Evolutionary conservation across 1,284 basidiomycete species (phyloP).

Genomic region (Pseudozyma sp.): DNA sequence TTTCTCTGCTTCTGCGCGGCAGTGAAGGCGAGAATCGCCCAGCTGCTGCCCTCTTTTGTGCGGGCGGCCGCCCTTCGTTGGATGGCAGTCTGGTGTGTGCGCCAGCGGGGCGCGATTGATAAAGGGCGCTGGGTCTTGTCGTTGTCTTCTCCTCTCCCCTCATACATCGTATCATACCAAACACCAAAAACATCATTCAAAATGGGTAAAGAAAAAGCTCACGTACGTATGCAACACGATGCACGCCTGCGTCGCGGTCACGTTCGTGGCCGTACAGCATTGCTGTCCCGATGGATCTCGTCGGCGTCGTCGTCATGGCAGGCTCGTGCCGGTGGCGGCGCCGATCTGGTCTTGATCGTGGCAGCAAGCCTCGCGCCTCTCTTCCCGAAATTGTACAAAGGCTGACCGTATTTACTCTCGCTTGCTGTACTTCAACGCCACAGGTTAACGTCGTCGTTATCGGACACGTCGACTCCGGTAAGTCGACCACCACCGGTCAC

Average conservation of each 20-base stretch:
- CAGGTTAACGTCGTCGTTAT: constrained; percentile 69
- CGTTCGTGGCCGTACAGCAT: no score
- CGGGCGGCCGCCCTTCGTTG: constrained; percentile 3
- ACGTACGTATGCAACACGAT: constrained; percentile 45
- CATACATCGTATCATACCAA: constrained; percentile 54
- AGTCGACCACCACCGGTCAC: constrained; percentile 99
- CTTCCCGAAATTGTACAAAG: background rate
- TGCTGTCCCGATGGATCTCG: no score
- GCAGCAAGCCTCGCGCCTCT: background rate
- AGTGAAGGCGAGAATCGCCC: constrained; percentile 4
- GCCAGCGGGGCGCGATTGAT: constrained; percentile 28
- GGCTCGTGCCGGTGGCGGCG: no score
- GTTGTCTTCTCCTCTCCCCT: constrained; percentile 37
- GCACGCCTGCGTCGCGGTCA: background rate
- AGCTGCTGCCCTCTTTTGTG: constrained; percentile 8
- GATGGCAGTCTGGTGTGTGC: constrained; percentile 3
- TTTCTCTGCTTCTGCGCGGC: constrained; percentile 40
- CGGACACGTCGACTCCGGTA: constrained; percentile 73
- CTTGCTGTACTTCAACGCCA: constrained; percentile 9
- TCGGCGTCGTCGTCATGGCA: no score
- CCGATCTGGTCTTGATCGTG: background rate
- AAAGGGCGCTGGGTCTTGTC: constrained; percentile 26
- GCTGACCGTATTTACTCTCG: constrained; percentile 2
- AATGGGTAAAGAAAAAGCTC: constrained; percentile 64
- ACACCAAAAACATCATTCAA: constrained; percentile 46